Conservation (phyloP, 805 yeast genomes). For the Saccharomycopsis selenospora region DNA sequence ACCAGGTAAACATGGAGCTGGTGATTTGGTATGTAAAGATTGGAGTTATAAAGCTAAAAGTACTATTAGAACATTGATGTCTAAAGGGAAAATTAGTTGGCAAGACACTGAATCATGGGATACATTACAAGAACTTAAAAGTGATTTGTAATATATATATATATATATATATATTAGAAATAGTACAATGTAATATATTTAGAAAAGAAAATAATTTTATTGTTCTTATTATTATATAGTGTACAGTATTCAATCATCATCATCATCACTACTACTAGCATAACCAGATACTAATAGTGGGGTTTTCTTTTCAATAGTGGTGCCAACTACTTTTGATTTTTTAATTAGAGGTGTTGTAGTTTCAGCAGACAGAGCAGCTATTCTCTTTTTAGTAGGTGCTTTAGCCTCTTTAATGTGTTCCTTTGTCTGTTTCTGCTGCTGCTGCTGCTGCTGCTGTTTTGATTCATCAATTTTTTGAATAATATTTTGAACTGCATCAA, state of each 20-base stretch:
- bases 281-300: conserved; percentile 4
- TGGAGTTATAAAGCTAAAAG: conserved; percentile 83
- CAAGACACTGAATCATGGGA: conserved; percentile 76
- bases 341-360: neutral
- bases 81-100: conserved; percentile 76
- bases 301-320: neutral
- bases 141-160: conserved; percentile 33
- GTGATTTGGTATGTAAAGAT: conserved; percentile 80
- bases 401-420: neutral
- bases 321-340: no score
- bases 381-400: neutral
- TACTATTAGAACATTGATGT: conserved; percentile 63
- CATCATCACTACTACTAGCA: conserved; percentile 14
- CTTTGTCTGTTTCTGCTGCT: neutral
- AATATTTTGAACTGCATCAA: conserved; percentile 4
- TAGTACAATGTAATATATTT: no score
- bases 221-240: no score
- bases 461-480: neutral
- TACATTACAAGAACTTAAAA: conserved; percentile 45
- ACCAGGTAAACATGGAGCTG: conserved; percentile 73
- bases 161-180: no score
- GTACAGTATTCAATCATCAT: conserved; percentile 1
- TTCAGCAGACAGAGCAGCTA: neutral
- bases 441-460: neutral
- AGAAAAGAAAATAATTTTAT: no score